Percentiles rank a stretch among this genome's conserved stretches.
phyloP scores from a whole-genome alignment of 768 basidiomycete genomes.

The Cytidiella melzeri region DNA sequence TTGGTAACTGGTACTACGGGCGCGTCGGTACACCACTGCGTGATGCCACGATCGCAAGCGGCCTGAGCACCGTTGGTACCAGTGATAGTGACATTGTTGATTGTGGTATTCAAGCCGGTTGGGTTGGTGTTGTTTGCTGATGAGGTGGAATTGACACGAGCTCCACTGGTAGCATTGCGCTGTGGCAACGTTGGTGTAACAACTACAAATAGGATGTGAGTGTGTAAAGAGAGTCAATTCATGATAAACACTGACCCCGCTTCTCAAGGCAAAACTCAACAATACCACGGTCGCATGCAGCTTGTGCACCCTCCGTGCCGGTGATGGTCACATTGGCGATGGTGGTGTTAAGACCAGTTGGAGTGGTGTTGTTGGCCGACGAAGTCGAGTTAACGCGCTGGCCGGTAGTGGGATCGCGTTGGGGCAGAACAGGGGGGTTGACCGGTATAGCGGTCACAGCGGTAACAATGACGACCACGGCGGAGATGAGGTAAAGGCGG shows the following conservation, averaged over 20 bases:
- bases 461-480: not conserved
- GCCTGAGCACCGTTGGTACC: not conserved
- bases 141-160: not conserved
- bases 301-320: not conserved
- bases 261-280: not conserved
- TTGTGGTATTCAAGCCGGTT: not conserved
- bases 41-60: not conserved
- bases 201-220: too few species aligned
- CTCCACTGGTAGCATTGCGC: not conserved
- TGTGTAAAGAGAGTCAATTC: too few species aligned
- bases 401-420: not conserved
- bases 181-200: not conserved
- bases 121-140: not conserved
- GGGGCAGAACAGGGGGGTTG: not conserved
- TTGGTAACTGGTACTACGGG: not conserved
- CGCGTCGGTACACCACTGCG: not conserved
- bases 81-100: not conserved
- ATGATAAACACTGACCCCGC: too few species aligned
- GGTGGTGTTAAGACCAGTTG: not conserved
- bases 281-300: not conserved
- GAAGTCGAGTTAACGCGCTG: not conserved
- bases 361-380: not conserved
- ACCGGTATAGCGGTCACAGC: not conserved
- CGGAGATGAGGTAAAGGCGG: not conserved
- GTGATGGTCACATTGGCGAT: not conserved